Conservation (phyloP, 2,329 filamentous ascomycete genomes). For the Fusarium newnesense region DNA sequence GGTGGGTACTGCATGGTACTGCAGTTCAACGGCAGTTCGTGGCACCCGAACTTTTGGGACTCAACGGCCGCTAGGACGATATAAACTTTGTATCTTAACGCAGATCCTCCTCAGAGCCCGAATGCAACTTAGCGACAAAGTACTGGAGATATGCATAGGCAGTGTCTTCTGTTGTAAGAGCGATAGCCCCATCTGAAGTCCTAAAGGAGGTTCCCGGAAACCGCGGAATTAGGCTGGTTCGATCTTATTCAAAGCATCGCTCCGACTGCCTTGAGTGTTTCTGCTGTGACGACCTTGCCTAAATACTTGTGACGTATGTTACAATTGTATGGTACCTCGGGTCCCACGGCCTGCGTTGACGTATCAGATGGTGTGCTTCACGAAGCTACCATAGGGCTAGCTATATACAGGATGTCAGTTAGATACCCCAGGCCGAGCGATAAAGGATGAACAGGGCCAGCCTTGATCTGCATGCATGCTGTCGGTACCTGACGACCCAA, state of each 20-base stretch:
- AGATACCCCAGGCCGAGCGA: background rate
- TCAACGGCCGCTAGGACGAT: background rate
- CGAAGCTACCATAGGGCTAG: background rate
- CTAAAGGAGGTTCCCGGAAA: background rate
- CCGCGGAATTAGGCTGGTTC: background rate
- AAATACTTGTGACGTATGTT: background rate
- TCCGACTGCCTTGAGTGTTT: background rate
- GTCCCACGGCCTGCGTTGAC: background rate
- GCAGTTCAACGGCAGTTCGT: background rate
- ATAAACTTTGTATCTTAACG: rapidly evolving
- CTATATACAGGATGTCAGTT: background rate
- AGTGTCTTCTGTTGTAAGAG: rapidly evolving
- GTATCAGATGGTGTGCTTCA: background rate
- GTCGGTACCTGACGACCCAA: background rate
- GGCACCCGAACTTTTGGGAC: background rate
- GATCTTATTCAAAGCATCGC: rapidly evolving
- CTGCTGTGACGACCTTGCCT: rapidly evolving
- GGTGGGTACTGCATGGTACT: too few species aligned
- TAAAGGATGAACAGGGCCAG: rapidly evolving
- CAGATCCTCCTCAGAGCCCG: rapidly evolving
- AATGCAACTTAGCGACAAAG: rapidly evolving
- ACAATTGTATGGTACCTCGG: background rate
- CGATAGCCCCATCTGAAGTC: rapidly evolving
- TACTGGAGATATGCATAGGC: rapidly evolving
- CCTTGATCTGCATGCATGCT: background rate